Conservation (phyloP, 2,329 filamentous ascomycete genomes). For the Zasmidium cellare region DNA sequence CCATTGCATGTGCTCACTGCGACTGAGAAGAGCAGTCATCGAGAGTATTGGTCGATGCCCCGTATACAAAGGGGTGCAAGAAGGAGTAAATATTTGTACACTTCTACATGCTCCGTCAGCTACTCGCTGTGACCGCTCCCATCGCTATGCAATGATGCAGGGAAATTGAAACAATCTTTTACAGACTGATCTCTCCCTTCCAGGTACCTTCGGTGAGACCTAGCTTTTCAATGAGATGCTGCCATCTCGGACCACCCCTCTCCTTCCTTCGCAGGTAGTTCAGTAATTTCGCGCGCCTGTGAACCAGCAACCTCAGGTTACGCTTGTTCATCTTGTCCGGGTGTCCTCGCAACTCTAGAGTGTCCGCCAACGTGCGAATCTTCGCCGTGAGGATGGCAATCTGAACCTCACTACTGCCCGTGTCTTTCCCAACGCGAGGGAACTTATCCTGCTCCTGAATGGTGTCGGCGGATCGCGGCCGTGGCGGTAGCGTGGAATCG, state of each 20-base stretch:
- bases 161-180: neutral
- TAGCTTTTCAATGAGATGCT: slow-evolving; percentile 77
- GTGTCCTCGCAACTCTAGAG: slow-evolving; percentile 68
- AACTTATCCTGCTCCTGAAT: slow-evolving; percentile 40
- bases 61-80: neutral
- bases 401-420: slow-evolving; percentile 95
- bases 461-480: slow-evolving; percentile 37
- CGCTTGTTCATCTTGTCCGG: slow-evolving; percentile 95
- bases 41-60: too few relatives aligned
- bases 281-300: slow-evolving; percentile 84
- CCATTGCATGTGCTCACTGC: neutral
- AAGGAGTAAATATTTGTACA: neutral
- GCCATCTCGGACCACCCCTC: slow-evolving; percentile 86
- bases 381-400: slow-evolving; percentile 92
- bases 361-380: slow-evolving; percentile 77
- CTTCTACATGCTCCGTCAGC: neutral
- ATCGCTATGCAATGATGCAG: neutral
- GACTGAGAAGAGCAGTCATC: neutral
- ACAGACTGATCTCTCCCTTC: slow-evolving; percentile 83
- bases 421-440: slow-evolving; percentile 82
- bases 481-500: slow-evolving; percentile 67
- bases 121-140: neutral
- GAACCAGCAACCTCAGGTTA: slow-evolving; percentile 80
- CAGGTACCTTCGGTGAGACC: slow-evolving; percentile 86
- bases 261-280: slow-evolving; percentile 87